Evolutionary conservation across 371 early-diverging fungal species (phyloP).

Genomic region (Rhizopus stolonifer): DNA sequence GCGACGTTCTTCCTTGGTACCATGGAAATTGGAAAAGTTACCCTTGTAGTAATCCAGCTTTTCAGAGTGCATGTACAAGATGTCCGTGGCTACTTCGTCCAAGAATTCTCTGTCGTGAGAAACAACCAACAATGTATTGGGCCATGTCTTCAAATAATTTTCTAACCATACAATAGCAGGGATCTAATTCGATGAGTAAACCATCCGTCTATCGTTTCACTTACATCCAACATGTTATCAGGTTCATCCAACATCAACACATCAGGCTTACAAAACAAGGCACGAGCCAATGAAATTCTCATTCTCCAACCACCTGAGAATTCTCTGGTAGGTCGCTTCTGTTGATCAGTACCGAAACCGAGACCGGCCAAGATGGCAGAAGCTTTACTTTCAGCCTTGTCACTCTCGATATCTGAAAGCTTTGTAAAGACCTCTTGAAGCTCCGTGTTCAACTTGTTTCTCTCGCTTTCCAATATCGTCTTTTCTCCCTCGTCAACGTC

Average conservation of each 20-base stretch:
- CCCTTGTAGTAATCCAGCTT: slow-evolving; percentile 93
- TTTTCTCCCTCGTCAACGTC: slow-evolving; percentile 55
- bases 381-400: slow-evolving; percentile 93
- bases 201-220: background rate
- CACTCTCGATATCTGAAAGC: slow-evolving; percentile 91
- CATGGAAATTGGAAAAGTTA: slow-evolving; percentile 89
- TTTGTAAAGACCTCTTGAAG: slow-evolving; percentile 83
- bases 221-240: slow-evolving; percentile 92
- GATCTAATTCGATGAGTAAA: slow-evolving; percentile 33
- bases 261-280: slow-evolving; percentile 95
- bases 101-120: slow-evolving; percentile 98
- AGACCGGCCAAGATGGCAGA: slow-evolving; percentile 92
- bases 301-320: slow-evolving; percentile 97
- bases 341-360: slow-evolving; percentile 85
- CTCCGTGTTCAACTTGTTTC: slow-evolving; percentile 61
- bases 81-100: slow-evolving; percentile 96
- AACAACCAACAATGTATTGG: slow-evolving; percentile 90
- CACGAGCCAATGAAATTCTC: slow-evolving; percentile 95
- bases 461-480: slow-evolving; percentile 63
- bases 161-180: slow-evolving; percentile 98
- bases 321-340: slow-evolving; percentile 79
- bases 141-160: slow-evolving; percentile 88
- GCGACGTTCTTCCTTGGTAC: slow-evolving; percentile 87
- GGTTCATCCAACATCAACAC: slow-evolving; percentile 98
- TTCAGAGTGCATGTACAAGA: slow-evolving; percentile 92